Evolutionary conservation across 768 basidiomycete genomes (phyloP).

Genomic region (Macrolepiota fuliginosa): DNA sequence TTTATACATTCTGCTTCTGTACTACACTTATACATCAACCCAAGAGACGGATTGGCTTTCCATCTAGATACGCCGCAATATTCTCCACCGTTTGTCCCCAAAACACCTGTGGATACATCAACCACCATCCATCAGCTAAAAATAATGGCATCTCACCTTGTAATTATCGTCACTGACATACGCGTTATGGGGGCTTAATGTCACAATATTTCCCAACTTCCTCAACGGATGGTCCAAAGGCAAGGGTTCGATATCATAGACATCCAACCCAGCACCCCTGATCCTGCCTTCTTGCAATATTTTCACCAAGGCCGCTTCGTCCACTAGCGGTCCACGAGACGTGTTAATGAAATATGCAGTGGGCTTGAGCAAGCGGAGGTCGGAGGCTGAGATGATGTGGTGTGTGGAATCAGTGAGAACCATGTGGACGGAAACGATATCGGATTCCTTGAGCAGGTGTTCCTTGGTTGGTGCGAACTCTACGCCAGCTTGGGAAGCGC

Average conservation of each 20-base stretch:
- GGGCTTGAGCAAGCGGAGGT: constrained; percentile 54
- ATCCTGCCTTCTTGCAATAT: constrained; percentile 45
- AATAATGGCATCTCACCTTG: constrained; percentile 29
- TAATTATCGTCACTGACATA: constrained; percentile 53
- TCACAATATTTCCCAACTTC: constrained; percentile 44
- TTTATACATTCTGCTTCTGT: not conserved
- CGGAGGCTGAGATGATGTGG: constrained; percentile 43
- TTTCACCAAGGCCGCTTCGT: constrained; percentile 53
- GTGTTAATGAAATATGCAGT: constrained; percentile 66
- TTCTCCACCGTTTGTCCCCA: constrained; percentile 58
- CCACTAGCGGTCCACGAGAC: constrained; percentile 61
- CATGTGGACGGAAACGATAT: constrained; percentile 62
- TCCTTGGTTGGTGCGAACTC: constrained; percentile 48
- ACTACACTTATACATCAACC: not conserved
- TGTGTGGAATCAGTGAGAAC: constrained; percentile 51
- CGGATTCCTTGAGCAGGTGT: constrained; percentile 49
- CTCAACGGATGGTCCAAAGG: constrained; percentile 55
- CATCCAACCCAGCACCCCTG: constrained; percentile 62
- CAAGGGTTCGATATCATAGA: constrained; percentile 66
- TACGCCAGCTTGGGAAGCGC: constrained; percentile 50
- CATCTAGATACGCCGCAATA: constrained; percentile 51
- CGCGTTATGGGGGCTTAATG: constrained; percentile 61
- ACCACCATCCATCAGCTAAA: not conserved
- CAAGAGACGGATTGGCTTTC: constrained; percentile 22
- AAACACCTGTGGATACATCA: constrained; percentile 35